Base-by-base conservation (phyloP, 345 rosid species). In the Draba incana region DNA sequence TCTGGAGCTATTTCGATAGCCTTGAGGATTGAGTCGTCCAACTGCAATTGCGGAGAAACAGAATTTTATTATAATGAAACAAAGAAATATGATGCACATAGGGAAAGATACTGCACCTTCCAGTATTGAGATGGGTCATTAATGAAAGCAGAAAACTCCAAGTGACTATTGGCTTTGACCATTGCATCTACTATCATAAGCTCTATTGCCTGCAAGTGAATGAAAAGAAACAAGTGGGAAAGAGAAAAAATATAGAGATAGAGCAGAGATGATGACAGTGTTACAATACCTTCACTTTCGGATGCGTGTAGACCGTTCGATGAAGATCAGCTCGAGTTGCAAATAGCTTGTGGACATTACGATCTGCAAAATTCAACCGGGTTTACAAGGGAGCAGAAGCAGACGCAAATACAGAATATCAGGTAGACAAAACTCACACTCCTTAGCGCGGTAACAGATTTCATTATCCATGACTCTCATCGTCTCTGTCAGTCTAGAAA, bases 361-460 rank as follows among this genome's bases (percentile, higher is more conserved):
- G 96, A 84, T 90, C 98, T 93, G 74, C 70, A 63, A 82, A 60
- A 69, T 66, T 56, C 66, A 64, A 57, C 55, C 57, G 41, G 30
- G 58, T 28, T 57, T 69, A 59, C 53, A 44, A 68, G 27, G 61
- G 39, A 0, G 42, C 10, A 62, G 66, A 57, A 62, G 58, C 6
- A 51, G 4, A 72, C 4, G 42, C 8, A 63, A 20, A 56, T 48
- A 51, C 51, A 39, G 67, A 31, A 53, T 31, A 15, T 20, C 44
- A 79, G 52, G 27, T 58, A 50, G 62, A 35, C 11, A 74, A 72
- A 64, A 90, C 97, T 80, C 31, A 93, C 98, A 88, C 24, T 93
- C 98, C 80, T 93, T 93, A 10, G 98, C 89, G 23, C 87, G 96
- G 59, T 83, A 93, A 80, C 98, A 93, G 64, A 93, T 90, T 85